These are phyloP conservation scores for Copromyces sp. DNA, from an alignment of 495 filamentous ascomycete genomes.

Conservation along the genomic window DNA sequence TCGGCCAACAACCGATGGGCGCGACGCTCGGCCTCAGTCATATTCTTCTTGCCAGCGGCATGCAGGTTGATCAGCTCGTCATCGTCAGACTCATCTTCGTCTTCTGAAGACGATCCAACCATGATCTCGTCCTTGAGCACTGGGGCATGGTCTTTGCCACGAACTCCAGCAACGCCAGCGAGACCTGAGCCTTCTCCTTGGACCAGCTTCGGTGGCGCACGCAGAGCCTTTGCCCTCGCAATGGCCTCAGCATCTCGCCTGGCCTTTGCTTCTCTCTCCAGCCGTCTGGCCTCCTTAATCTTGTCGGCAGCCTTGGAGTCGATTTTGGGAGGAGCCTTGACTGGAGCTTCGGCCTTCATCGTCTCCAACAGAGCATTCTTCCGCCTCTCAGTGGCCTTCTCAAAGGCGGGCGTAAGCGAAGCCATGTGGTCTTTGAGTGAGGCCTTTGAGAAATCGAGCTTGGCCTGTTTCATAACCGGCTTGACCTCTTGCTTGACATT, in stretches of 20 bases:
- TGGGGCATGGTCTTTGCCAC: constrained; percentile 59
- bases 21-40: constrained; percentile 43
- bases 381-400: constrained; percentile 30
- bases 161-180: constrained; percentile 57
- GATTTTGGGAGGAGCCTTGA: constrained; percentile 18
- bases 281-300: constrained; percentile 60
- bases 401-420: constrained; percentile 25
- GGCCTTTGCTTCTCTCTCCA: constrained; percentile 63
- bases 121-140: constrained; percentile 70
- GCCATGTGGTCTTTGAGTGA: constrained; percentile 33
- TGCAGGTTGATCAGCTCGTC: constrained; percentile 36
- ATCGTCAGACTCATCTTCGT: constrained; percentile 49
- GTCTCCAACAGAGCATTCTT: constrained; percentile 16
- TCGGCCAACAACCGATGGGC: constrained; percentile 35
- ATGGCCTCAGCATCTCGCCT: constrained; percentile 58
- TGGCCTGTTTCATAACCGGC: constrained; percentile 49
- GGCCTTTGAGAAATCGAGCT: constrained; percentile 47
- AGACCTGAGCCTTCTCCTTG: constrained; percentile 70
- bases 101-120: constrained; percentile 76
- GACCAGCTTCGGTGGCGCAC: constrained; percentile 46
- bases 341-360: constrained; percentile 3
- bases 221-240: constrained; percentile 52
- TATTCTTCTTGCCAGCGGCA: constrained; percentile 31
- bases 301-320: constrained; percentile 24
- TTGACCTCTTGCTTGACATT: constrained; percentile 38